Evolutionary conservation across 768 basidiomycete species (phyloP), one percentile per base, ranked within the genome.

Genomic region (Tricholoma hemisulphureum): DNA sequence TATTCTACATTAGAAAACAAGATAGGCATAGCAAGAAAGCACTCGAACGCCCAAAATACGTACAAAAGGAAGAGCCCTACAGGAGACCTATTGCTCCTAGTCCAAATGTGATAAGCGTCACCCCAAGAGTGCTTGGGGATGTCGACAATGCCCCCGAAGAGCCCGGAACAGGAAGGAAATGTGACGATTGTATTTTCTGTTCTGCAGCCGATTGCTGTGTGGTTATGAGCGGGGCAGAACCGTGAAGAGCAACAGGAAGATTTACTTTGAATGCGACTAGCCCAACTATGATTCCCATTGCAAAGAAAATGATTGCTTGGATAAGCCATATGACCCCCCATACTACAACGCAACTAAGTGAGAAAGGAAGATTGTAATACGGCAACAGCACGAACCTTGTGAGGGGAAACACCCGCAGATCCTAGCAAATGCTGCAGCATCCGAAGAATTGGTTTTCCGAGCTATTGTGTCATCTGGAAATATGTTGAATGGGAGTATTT

Each of bases 291-390:
- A 95, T 71, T 0, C 90, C 92, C 2, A 81, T 71, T 6, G 82
- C 86, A 64, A 95, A 93, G 75, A 89, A 94, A 7, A 80, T 59
- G 55, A 90, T 79, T 0, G 91, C 88, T 28, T 85, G 69, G 62
- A 95, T 70, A 34, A 93, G 82, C 94, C 94, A 95, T 51, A 95
- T 80, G 53, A 94, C 83, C 31, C 93, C 93, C 93, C 92, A 93
- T 0, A 91, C 92, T 91, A 32, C 59, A 54, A 28, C 52, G 28
- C 23, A 2, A n/a, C 26, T 52, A 63, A 58, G 37, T 53, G 13
- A 18, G 11, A 21, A 51, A 14, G 26, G 6, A 16, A 18, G 24
- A 34, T 24, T 35, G 20, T 20, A 26, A 6, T 31, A 48, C 32
- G 16, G 20, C 7, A 11, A 20, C 18, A 53, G 4, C 3, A 18